Evolutionary conservation across 2,329 filamentous ascomycete species (phyloP), one percentile per base, ranked within the genome.

Genomic region (Didymellaceae sp.): DNA sequence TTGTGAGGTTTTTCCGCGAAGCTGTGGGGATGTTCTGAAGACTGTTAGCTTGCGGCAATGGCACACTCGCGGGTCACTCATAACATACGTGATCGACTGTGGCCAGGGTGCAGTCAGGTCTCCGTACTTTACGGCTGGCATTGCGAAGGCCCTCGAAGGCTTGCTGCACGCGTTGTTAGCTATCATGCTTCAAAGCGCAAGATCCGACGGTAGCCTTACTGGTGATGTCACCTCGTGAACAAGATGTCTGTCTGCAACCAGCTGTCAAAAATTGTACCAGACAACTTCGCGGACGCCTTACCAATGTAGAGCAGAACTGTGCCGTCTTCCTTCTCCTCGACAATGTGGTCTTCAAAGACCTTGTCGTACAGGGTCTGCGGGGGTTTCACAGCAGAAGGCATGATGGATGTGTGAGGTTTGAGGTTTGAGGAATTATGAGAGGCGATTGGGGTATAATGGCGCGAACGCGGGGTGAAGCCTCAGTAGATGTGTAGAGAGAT

Each of bases 221-320:
- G 94, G 94, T 66, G 93, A 97, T 66, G 94, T 99, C 73, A 99
- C 94, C 81, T 99, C 94, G 74, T 99, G 94, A 56, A 97, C 92
- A 57, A 99, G 83, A 81, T 99, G 94, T 75, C 94, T 85, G 78
- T 96, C 91, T 92, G 66, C 49, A 51, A 35, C n/a, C n/a, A n/a
- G 42, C 40, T 48, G 59, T 74, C 57, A 74, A 62, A 45, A 4
- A 16, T 42, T 39, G 18, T 22, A 34, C 42, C 20, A 24, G 14
- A 17, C 21, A 48, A 21, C 14, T 40, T 25, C 28, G 18, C 32
- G n/a, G 39, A 13, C 34, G 20, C 74, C 85, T 63, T 80, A 91
- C 91, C 91, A 71, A 97, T 97, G 75, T 97, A 97, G 52, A 97
- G 82, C 59, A 96, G 80, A 66, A 95, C 81, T 51, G 92, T 97